Evolutionary conservation across 257 asterid genomes (phyloP).

Genomic region (Petunia secreta): DNA sequence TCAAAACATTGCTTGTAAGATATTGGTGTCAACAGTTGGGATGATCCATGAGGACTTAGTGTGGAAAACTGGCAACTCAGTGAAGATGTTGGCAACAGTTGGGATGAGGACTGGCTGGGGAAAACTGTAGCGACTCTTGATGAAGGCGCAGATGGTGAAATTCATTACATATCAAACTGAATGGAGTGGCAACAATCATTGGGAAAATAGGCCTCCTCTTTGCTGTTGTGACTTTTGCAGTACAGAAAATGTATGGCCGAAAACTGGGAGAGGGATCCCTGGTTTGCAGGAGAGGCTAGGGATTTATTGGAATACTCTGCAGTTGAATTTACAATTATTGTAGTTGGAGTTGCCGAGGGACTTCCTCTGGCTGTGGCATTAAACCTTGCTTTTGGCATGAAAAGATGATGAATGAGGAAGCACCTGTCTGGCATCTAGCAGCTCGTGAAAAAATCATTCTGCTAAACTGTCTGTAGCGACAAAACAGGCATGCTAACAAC

Average conservation of each 20-base stretch:
- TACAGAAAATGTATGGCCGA: slow-evolving; percentile 64
- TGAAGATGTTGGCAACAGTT: slow-evolving; percentile 81
- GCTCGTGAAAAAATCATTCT: slow-evolving; percentile 97
- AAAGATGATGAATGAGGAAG: slow-evolving; percentile 97
- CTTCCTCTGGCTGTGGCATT: slow-evolving; percentile 90
- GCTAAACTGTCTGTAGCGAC: slow-evolving; percentile 85
- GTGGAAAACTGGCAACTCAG: too few species aligned
- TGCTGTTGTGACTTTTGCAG: slow-evolving; percentile 81
- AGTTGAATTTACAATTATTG: slow-evolving; percentile 85
- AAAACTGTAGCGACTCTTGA: slow-evolving; percentile 77
- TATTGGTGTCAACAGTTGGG: too few species aligned
- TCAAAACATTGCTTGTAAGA: too few species aligned
- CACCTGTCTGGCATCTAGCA: slow-evolving; percentile 84
- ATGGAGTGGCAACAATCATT: slow-evolving; percentile 89
- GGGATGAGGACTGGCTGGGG: slow-evolving; percentile 99
- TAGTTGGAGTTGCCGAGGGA: slow-evolving; percentile 93
- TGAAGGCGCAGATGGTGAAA: slow-evolving; percentile 93
- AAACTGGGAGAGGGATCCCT: slow-evolving; percentile 58
- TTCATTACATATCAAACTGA: slow-evolving; percentile 77
- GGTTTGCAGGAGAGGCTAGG: slow-evolving; percentile 77
- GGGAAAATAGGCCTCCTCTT: slow-evolving; percentile 86
- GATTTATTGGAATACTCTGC: slow-evolving; percentile 83
- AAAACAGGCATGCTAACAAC: slow-evolving; percentile 92
- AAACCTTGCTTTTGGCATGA: slow-evolving; percentile 93
- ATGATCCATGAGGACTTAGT: too few species aligned